Evolutionary conservation across 2,329 filamentous ascomycete genomes (phyloP), one percentile per base, ranked within the genome.

Genomic region (Aspergillus sp.): DNA sequence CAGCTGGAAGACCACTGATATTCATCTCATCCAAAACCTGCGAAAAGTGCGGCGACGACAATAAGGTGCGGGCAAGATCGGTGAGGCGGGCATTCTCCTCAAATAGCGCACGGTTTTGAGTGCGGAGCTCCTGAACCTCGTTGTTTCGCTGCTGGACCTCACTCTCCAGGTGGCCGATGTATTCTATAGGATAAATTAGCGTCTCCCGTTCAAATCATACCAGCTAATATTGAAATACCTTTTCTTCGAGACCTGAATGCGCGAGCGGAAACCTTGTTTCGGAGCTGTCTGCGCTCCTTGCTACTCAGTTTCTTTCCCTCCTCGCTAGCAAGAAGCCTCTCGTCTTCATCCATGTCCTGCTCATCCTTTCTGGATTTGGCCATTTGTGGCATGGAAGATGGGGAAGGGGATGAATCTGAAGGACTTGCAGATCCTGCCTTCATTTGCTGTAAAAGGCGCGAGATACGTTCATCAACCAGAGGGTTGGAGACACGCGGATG

Each of bases 221-320:
- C 45, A 48, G 23, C 11, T 7, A 41, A 23, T 7, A 4, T 19
- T 19, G n/a, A 31, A 17, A 57, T 88, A 97, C 94, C 94, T 85
- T 99, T 99, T 84, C 95, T 90, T 71, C 95, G 86, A n/a, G 93
- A 97, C 60, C 95, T 91, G 88, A 99, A 99, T 55, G 94, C 94
- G 69, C 95, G 92, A 65, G 95, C 95, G 47, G 95, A 99, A 4
- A 99, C 95, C 81, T 99, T 99, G 86, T 99, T 99, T 66, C 95
- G 88, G n/a, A 99, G 85, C 79, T 98, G 95, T 68, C 95, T 89
- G 63, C 95, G 89, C 80, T 98, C 93, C 82, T 98, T 98, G 83
- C 92, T 96, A 79, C 89, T 95, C n/a, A 99, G 86, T 83, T 97
- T 97, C 89, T 99, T 99, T 72, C 94, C 95, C 80, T 97, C 94